phyloP scores from a whole-genome alignment of 352 stramenopile genomes.

The Phytophthora pseudosyringae region DNA sequence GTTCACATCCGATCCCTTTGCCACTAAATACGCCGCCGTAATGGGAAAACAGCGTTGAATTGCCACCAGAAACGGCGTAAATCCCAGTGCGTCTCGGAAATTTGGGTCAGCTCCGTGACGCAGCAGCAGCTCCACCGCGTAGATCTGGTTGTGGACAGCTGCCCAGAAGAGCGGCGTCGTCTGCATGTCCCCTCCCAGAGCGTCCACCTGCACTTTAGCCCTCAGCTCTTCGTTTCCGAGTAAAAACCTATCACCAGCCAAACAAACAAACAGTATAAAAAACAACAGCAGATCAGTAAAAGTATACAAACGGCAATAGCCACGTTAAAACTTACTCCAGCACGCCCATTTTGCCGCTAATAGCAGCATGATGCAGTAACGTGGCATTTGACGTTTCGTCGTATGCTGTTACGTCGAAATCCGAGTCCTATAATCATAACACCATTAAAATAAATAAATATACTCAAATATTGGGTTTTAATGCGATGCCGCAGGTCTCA shows the following conservation, averaged over 20 bases:
- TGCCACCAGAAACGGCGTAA: constrained; percentile 69
- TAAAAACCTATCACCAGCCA: constrained; percentile 48
- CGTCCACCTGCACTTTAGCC: constrained; percentile 50
- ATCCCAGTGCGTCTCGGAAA: constrained; percentile 58
- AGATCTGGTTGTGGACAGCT: constrained; percentile 79
- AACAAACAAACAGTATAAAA: not conserved
- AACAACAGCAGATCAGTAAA: not conserved
- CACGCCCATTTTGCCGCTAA: constrained; percentile 83
- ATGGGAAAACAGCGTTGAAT: constrained; percentile 82
- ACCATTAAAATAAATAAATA: constrained; percentile 1
- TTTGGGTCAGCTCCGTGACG: constrained; percentile 60
- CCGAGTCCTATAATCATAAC: constrained; percentile 35
- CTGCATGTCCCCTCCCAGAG: constrained; percentile 56
- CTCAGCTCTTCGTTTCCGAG: constrained; percentile 46
- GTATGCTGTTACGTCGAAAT: constrained; percentile 66
- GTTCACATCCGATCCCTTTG: constrained; percentile 76
- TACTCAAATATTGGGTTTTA: not conserved
- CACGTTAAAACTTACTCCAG: constrained; percentile 51
- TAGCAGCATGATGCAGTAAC: constrained; percentile 76
- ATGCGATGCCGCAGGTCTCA: not conserved
- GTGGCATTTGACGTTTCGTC: constrained; percentile 65
- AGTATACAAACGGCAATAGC: too few species aligned
- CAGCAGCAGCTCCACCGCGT: constrained; percentile 75
- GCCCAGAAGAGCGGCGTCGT: constrained; percentile 85
- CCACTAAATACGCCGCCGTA: constrained; percentile 75